A percentile compares a stretch with the other conserved stretches of the same genome.
Evolutionary conservation across 768 basidiomycete species (phyloP).

Genomic region (Xerocomus brunneocitrinus): DNA sequence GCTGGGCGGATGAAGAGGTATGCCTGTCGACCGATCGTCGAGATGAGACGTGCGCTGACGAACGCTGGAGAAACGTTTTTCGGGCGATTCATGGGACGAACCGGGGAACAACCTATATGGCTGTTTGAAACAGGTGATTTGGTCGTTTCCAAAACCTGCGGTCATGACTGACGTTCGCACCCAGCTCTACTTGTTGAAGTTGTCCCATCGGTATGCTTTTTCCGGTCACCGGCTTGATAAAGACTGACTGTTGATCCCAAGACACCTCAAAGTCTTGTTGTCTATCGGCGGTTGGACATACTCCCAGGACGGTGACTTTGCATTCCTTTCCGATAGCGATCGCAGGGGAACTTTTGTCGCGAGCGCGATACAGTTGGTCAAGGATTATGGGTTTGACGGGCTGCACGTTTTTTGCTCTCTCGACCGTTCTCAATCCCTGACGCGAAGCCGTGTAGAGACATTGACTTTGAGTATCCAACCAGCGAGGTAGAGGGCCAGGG

Average conservation of each 20-base stretch:
- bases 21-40: background rate
- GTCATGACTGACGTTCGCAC: background rate
- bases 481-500: slow-evolving; percentile 56
- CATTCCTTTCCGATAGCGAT: slow-evolving; percentile 50
- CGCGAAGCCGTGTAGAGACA: slow-evolving; percentile 41
- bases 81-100: slow-evolving; percentile 70
- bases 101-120: slow-evolving; percentile 77
- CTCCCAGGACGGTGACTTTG: slow-evolving; percentile 64
- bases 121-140: slow-evolving; percentile 66
- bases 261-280: slow-evolving; percentile 48
- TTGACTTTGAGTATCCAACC: slow-evolving; percentile 78
- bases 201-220: slow-evolving; percentile 41
- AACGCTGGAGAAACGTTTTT: slow-evolving; percentile 56
- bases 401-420: slow-evolving; percentile 39
- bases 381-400: slow-evolving; percentile 80
- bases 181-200: slow-evolving; percentile 51
- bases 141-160: background rate
- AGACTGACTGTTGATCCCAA: background rate
- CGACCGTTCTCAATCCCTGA: background rate
- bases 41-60: slow-evolving; percentile 7
- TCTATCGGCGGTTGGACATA: slow-evolving; percentile 67
- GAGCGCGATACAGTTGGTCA: slow-evolving; percentile 57
- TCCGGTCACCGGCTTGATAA: background rate
- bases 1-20: slow-evolving; percentile 70
- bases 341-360: slow-evolving; percentile 55